Evolutionary conservation across 2,329 filamentous ascomycete species (phyloP), one percentile per base, ranked within the genome.

Genomic region (Penicillium sp.): DNA sequence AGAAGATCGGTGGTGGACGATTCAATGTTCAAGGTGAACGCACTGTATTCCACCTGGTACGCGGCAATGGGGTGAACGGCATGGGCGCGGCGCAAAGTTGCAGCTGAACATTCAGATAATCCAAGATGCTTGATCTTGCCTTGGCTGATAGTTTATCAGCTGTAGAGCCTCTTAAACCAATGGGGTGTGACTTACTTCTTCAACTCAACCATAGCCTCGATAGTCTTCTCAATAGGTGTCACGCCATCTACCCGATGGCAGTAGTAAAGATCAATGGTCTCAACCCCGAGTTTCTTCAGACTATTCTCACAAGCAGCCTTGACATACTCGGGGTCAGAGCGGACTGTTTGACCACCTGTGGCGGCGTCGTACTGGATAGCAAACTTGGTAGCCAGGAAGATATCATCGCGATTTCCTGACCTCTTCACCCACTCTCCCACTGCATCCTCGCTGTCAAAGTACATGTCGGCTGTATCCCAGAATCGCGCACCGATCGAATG

Each of bases 101-200:
- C 65, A 17, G 77, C 75, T 12, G 73, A 75, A 53, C 77, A 74
- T 58, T 78, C 77, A 5, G 73, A 78, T 4, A 83, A 65, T 9
- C 80, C 79, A 27, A 83, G 69, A 65, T 80, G 65, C 29, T 71
- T 73, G 62, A 83, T 77, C 57, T 84, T 84, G 37, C 82, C 81
- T 45, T 75, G 63, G 5, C 69, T 71, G 17, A 17, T 21, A 12
- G 12, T 17, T 7, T 8, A 33, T 54, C 7, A 49, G 41, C 12
- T 8, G 19, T 9, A 23, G 27, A 15, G 23, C 5, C 9, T 25
- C n/a, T 21, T 10, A 2, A 33, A 12, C 21, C n/a, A 15, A n/a
- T 33, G 19, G 37, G 29, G 17, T 25, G 4, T 17, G 8, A 57
- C 64, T 15, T 62, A 71, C 70, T 64, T 67, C 66, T 79, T 80